Conservation (phyloP, 257 asterid genomes). For the Plectranthus barbatus region DNA sequence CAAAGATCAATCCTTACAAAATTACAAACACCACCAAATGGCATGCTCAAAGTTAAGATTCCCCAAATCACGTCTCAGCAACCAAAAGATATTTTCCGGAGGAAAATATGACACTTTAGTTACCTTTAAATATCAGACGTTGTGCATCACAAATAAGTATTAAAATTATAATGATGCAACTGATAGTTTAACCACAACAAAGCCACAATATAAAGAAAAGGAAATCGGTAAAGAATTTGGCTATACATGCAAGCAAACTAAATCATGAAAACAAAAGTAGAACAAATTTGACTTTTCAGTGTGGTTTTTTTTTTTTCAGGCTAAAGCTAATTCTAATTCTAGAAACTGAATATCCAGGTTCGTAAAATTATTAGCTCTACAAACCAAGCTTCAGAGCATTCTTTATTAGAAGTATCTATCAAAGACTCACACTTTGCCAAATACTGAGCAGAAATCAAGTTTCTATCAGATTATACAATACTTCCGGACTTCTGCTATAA, state of each 20-base stretch:
- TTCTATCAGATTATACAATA: too few relatives aligned
- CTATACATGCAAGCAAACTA: not conserved
- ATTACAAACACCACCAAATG: not conserved
- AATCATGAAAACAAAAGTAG: not conserved
- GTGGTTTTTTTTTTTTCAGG: not conserved
- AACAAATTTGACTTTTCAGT: not conserved
- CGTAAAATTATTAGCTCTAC: not conserved
- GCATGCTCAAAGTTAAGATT: not conserved
- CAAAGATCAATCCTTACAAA: not conserved
- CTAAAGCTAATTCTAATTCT: not conserved
- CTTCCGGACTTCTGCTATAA: not conserved
- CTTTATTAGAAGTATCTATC: not conserved
- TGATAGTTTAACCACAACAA: not conserved
- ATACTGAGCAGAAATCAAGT: not conserved
- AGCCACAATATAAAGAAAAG: not conserved
- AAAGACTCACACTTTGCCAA: not conserved
- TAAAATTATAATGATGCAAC: not conserved
- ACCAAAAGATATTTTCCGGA: not conserved
- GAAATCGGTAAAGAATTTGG: not conserved
- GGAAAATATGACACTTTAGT: not conserved
- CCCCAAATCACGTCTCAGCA: not conserved
- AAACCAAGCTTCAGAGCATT: not conserved
- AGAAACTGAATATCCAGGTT: not conserved
- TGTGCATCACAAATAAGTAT: not conserved
- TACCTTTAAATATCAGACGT: not conserved